phyloP scores from a whole-genome alignment of 1,284 basidiomycete species.

The Microbotryum silenes-acaulis region DNA sequence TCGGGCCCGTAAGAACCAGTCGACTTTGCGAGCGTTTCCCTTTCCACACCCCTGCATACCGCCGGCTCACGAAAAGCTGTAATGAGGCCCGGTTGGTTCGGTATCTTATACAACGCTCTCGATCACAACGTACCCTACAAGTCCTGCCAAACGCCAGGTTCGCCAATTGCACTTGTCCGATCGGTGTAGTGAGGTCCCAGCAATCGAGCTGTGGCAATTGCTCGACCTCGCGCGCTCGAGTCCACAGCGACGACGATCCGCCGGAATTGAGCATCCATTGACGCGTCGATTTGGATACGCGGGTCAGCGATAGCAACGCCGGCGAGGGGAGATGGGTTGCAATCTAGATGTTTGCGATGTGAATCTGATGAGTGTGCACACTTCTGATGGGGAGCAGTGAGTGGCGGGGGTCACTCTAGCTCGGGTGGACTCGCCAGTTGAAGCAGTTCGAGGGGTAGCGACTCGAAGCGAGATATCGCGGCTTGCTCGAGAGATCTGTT shows the following conservation, averaged over 20 bases:
- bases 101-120: background rate
- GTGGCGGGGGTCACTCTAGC: background rate
- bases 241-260: background rate
- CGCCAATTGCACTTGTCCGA: conserved; percentile 5
- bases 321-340: conserved; percentile 1
- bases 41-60: conserved; percentile 13
- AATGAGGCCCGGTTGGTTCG: background rate
- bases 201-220: conserved; percentile 7
- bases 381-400: background rate
- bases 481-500: too few species aligned
- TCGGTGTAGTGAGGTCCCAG: background rate
- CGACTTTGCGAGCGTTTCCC: conserved; percentile 6
- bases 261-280: background rate
- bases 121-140: conserved; percentile 4
- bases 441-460: conserved; percentile 14
- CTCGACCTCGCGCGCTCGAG: background rate
- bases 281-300: background rate
- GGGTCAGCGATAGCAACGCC: conserved; percentile 7
- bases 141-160: background rate
- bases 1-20: conserved; percentile 8
- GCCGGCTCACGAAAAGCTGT: background rate
- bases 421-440: conserved; percentile 8
- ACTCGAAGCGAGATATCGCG: background rate
- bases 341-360: background rate
- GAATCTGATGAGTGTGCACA: background rate